Conservation (phyloP, 345 rosid genomes). For the Gossypium bickii region DNA sequence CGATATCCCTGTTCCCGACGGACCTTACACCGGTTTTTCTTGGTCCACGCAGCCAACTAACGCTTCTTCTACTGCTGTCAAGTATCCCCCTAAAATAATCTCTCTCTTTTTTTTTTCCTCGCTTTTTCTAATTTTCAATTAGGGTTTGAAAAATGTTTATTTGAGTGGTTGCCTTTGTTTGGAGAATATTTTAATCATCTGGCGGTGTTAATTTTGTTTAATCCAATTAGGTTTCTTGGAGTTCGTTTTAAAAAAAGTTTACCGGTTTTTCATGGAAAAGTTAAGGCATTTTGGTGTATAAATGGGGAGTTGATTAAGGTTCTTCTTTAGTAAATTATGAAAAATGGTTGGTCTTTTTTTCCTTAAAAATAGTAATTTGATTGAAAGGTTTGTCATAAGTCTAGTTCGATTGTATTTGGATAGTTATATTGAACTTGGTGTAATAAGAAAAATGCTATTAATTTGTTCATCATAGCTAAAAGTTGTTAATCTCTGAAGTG, state of each 20-base stretch:
- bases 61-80: slow-evolving; percentile 53
- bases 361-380: background rate
- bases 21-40: slow-evolving; percentile 54
- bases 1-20: slow-evolving; percentile 58
- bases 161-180: background rate
- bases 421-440: no score
- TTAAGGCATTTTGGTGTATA: background rate
- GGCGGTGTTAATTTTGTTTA: background rate
- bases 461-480: background rate
- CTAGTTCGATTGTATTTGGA: background rate
- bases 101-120: background rate
- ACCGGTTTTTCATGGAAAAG: background rate
- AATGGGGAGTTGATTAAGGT: background rate
- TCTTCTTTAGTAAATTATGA: background rate
- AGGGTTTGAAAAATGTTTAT: background rate
- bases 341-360: background rate
- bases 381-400: no score
- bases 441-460: no score
- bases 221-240: background rate
- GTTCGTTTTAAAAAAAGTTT: background rate
- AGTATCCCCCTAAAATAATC: slow-evolving; percentile 30
- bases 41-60: slow-evolving; percentile 64
- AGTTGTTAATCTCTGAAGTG: background rate
- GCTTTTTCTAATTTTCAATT: background rate
- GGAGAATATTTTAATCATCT: background rate